Conservation (phyloP, 1,139 yeast species). For the Arxiozyma heterogenica region DNA sequence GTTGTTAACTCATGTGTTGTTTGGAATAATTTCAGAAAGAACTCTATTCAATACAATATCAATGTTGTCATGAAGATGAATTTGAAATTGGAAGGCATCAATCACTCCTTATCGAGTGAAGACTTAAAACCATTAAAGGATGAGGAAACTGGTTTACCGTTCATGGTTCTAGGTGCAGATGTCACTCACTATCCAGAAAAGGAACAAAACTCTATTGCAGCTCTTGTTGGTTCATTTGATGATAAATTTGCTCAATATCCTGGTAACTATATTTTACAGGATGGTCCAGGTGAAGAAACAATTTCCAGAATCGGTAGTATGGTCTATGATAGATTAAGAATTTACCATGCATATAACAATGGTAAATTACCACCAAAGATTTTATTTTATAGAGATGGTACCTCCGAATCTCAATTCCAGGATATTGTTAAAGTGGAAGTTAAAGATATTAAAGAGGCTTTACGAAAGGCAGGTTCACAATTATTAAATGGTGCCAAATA, state of each 20-base stretch:
- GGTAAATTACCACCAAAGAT: slow-evolving; percentile 19
- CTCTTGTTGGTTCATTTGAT: slow-evolving; percentile 18
- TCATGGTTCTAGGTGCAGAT: slow-evolving; percentile 18
- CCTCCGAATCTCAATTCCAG: slow-evolving; percentile 18
- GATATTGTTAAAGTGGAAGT: slow-evolving; percentile 18
- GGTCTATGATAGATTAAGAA: slow-evolving; percentile 11
- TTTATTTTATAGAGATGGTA: slow-evolving; percentile 19
- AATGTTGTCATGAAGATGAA: slow-evolving; percentile 21
- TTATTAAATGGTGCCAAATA: slow-evolving; percentile 9
- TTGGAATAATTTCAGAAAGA: slow-evolving; percentile 16
- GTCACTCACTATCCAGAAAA: slow-evolving; percentile 21
- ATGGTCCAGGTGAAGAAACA: slow-evolving; percentile 17
- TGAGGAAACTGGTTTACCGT: slow-evolving; percentile 14
- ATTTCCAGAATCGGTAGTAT: slow-evolving; percentile 14
- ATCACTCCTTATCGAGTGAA: slow-evolving; percentile 11
- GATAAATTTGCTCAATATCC: slow-evolving; percentile 18
- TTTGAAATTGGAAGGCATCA: slow-evolving; percentile 15
- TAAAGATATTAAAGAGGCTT: slow-evolving; percentile 13
- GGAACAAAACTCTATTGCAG: slow-evolving; percentile 17
- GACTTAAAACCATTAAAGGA: slow-evolving; percentile 11
- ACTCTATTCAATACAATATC: slow-evolving; percentile 14
- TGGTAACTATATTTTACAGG: slow-evolving; percentile 16
- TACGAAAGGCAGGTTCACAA: slow-evolving; percentile 10
- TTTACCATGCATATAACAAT: slow-evolving; percentile 13
- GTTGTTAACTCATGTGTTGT: slow-evolving; percentile 15